phyloP scores from a whole-genome alignment of 768 basidiomycete genomes.

The Phanerodontia chrysosporium region DNA sequence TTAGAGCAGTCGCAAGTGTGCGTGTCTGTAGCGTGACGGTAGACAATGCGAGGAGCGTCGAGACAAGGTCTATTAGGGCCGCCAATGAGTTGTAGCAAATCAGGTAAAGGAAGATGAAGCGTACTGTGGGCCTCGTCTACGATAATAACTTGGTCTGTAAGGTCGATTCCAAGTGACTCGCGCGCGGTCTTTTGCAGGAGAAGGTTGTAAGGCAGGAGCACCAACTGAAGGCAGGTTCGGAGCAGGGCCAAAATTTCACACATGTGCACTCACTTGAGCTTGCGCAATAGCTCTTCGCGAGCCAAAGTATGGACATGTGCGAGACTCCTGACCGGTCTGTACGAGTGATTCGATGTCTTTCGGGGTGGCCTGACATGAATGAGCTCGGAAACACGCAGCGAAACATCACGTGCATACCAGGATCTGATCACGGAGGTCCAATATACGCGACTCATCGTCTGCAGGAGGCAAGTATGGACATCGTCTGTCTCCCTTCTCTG shows the following conservation, averaged over 20 bases:
- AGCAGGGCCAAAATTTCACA: neutral
- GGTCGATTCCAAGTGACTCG: conserved; percentile 82
- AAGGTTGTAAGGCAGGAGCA: conserved; percentile 93
- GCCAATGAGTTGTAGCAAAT: neutral
- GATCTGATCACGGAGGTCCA: conserved; percentile 85
- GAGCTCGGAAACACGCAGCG: neutral
- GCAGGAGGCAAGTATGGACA: conserved; percentile 74
- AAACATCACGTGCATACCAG: conserved; percentile 45
- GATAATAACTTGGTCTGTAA: conserved; percentile 81
- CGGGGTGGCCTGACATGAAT: conserved; percentile 59
- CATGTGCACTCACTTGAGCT: conserved; percentile 65
- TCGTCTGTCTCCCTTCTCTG: conserved; percentile 59
- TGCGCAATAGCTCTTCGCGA: conserved; percentile 83
- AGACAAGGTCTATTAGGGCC: conserved; percentile 58
- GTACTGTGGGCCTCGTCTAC: conserved; percentile 96
- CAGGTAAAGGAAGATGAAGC: conserved; percentile 25
- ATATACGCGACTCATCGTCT: conserved; percentile 65
- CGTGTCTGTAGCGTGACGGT: conserved; percentile 58
- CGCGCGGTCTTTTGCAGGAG: conserved; percentile 78
- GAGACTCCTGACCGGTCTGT: conserved; percentile 55
- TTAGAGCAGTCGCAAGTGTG: conserved; percentile 56
- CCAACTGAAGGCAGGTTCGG: conserved; percentile 49
- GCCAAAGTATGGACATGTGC: conserved; percentile 91
- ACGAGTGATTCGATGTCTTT: conserved; percentile 96
- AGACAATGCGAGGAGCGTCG: conserved; percentile 84